Base-by-base conservation (phyloP, 441 rosid genomes). In the Populus trichocarpa region DNA sequence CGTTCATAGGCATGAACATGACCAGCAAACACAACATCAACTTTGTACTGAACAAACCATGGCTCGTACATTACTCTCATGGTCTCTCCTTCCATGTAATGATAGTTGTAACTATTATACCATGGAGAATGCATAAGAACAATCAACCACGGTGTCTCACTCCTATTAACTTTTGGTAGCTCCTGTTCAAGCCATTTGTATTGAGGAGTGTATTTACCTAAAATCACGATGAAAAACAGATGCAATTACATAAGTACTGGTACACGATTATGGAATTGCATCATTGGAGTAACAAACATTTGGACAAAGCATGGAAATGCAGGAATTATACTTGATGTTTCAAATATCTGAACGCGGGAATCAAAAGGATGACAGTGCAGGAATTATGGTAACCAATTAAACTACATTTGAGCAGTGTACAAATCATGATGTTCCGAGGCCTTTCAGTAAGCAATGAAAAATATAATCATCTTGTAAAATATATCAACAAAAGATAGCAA, bases 1-100 rank as follows among this genome's bases (percentile, higher is more conserved):
- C 98, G 85, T 81, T 95, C 99, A 16, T 95, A 95, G 76, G 95
- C 99, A 40, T 95, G 98, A 78, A 93, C 97, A 25, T 94, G 97
- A 18, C 98, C 98, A 1, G 98, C 89, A 78, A 93, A 90, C 42
- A 95, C 96, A 14, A 92, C 90, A 78, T 93, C 99, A 5, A 95
- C 97, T 77, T 93, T 93, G 91, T 89, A 63, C 77, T 85, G 23
- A 67, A 93, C 96, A 2, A 95, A 89, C 98, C 96, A 92, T 0
- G 85, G 72, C 78, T 95, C 98, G 14, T 36, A 95, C 91, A 95
- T 88, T 22, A 93, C 99, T 75, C 99, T 92, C 99, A 95, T 95
- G 81, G 89, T 88, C 86, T 95, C 98, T 4, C 97, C 98, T 90
- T 95, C 99, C 98, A 93, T 91, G 88, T 78, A 95, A 84, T 95